Evolutionary conservation across 306 rosid genomes (phyloP).

Genomic region (Begonia masoniana): DNA sequence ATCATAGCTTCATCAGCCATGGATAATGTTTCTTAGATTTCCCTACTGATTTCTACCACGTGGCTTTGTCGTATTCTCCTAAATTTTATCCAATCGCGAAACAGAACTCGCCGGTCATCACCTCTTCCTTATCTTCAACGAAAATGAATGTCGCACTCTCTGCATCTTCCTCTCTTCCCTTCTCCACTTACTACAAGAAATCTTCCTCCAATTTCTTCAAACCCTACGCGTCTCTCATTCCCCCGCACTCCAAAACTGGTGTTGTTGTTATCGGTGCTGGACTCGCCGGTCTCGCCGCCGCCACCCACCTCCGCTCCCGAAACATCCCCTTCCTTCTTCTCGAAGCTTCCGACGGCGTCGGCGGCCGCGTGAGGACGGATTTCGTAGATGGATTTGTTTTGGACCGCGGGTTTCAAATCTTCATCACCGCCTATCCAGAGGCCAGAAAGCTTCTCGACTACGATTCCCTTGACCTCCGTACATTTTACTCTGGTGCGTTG

Average conservation of each 20-base stretch:
- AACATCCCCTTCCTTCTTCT: conserved; percentile 66
- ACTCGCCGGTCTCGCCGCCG: conserved; percentile 76
- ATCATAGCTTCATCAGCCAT: too few species aligned
- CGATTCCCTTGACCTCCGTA: conserved; percentile 38
- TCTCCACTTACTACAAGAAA: neutral
- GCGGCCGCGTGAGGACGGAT: conserved; percentile 79
- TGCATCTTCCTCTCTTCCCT: neutral
- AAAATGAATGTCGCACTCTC: neutral
- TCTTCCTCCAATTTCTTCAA: conserved; percentile 18
- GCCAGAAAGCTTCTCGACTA: conserved; percentile 64
- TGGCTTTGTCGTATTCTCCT: too few species aligned
- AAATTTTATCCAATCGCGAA: too few species aligned
- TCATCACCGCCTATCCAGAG: conserved; percentile 86
- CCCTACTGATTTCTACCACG: too few species aligned
- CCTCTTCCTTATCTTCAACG: neutral
- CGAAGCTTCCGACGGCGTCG: conserved; percentile 62
- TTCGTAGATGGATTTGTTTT: conserved; percentile 59
- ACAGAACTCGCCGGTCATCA: neutral
- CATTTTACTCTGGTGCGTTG: conserved; percentile 64
- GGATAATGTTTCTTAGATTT: too few species aligned
- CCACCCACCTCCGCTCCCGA: conserved; percentile 48
- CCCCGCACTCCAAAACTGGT: conserved; percentile 17
- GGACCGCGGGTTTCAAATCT: conserved; percentile 88
- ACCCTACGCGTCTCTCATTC: conserved; percentile 21
- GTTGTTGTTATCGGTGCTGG: conserved; percentile 72